Evolutionary conservation across 2,329 filamentous ascomycete genomes (phyloP).

Genomic region (Drechslerella dactyloides): DNA sequence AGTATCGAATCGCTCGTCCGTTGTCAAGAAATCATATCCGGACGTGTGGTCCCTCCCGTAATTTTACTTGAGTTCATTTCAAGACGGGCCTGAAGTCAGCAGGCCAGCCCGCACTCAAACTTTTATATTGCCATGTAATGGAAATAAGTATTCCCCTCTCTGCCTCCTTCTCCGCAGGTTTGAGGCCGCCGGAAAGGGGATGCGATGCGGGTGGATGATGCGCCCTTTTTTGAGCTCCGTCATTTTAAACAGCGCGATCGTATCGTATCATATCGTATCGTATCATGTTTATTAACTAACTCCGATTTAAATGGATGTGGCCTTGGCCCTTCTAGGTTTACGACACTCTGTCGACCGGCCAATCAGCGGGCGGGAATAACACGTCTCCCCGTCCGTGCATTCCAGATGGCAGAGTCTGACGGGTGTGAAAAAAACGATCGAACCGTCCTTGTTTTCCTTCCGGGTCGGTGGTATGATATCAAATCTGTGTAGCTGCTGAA

Average conservation of each 20-base stretch:
- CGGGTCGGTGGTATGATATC: no score
- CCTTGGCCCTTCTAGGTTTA: no score
- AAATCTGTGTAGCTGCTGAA: no score
- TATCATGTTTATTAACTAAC: slow-evolving; percentile 4
- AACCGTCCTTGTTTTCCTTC: no score
- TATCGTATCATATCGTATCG: slow-evolving; percentile 8
- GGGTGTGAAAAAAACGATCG: no score
- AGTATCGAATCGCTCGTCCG: no score
- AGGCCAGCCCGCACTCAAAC: not conserved
- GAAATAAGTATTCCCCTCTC: not conserved
- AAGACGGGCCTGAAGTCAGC: not conserved
- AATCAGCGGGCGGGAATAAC: no score
- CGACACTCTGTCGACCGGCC: no score
- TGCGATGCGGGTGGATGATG: not conserved
- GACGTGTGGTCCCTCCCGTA: not conserved
- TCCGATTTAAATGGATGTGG: no score
- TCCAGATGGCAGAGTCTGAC: no score
- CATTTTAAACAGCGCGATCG: slow-evolving; percentile 7
- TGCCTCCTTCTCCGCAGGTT: slow-evolving; percentile 4
- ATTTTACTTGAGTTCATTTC: not conserved
- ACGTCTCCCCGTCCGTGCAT: no score
- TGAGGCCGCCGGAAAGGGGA: not conserved
- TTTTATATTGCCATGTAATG: not conserved
- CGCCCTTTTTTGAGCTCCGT: not conserved
- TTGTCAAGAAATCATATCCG: not conserved